Percentiles rank a stretch among this genome's conserved stretches.
phyloP scores from a whole-genome alignment of 2,329 filamentous ascomycete genomes.

The Sclerotiophoma versabilis region DNA sequence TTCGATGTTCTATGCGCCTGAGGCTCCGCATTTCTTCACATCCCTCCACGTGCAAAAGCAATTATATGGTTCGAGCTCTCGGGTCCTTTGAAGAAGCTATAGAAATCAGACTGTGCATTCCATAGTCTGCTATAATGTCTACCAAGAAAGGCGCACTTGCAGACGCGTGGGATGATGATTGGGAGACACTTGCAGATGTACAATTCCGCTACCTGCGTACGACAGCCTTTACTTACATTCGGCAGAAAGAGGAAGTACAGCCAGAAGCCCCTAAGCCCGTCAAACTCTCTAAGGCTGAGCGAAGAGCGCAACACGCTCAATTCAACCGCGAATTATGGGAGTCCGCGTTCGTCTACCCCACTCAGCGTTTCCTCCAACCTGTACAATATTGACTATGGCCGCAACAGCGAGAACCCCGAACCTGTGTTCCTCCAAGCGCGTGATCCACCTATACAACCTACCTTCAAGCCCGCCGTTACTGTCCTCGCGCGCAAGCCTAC shows the following conservation, averaged over 20 bases:
- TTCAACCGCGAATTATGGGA: constrained; percentile 88
- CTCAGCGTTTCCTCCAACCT: not conserved
- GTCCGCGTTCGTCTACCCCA: constrained; percentile 70
- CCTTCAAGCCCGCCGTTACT: constrained; percentile 83
- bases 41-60: constrained; percentile 9
- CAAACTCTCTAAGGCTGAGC: constrained; percentile 76
- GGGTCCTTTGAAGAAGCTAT: not conserved
- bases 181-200: constrained; percentile 81
- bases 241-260: constrained; percentile 48
- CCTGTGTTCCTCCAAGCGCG: constrained; percentile 76
- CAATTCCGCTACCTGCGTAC: constrained; percentile 16
- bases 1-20: constrained; percentile 12
- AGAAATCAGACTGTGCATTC: not conserved
- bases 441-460: constrained; percentile 68
- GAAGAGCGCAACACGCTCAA: constrained; percentile 80
- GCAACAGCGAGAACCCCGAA: constrained; percentile 72
- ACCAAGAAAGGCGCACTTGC: constrained; percentile 55
- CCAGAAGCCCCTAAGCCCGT: constrained; percentile 41
- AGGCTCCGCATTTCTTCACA: constrained; percentile 21
- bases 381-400: constrained; percentile 22
- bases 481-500: constrained; percentile 83
- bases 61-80: not conserved
- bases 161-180: constrained; percentile 88
- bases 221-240: constrained; percentile 26
- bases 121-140: constrained; percentile 27